These are phyloP conservation scores for Cinnamomum micranthum DNA, from an alignment of 164 flowering plant genomes.

Conservation along the genomic window DNA sequence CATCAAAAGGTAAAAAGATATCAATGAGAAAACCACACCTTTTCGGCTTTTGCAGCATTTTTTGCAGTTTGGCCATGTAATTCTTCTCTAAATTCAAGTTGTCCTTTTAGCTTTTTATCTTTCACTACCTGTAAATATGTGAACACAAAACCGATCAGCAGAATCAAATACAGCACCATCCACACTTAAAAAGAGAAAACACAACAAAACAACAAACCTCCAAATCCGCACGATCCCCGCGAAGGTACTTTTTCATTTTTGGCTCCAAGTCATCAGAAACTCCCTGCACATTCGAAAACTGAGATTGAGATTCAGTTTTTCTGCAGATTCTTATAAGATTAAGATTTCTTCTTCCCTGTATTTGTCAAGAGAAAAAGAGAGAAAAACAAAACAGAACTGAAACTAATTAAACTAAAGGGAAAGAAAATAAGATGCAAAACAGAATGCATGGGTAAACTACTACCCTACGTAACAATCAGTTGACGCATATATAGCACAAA, in stretches of 20 bases:
- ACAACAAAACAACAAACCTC: constrained; percentile 37
- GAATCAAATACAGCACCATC: neutral
- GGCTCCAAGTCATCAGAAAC: constrained; percentile 43
- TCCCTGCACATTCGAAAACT: constrained; percentile 24
- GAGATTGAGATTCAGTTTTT: constrained; percentile 5
- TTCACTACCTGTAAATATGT: constrained; percentile 41
- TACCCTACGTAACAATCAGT: too few species aligned
- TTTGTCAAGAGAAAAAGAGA: too few species aligned
- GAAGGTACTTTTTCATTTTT: constrained; percentile 63
- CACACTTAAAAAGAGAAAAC: too few species aligned
- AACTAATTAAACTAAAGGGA: too few species aligned
- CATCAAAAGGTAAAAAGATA: neutral
- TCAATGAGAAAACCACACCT: constrained; percentile 39
- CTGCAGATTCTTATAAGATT: neutral
- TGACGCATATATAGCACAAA: too few species aligned
- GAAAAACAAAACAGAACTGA: too few species aligned
- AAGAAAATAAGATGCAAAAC: too few species aligned
- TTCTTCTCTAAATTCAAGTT: constrained; percentile 69
- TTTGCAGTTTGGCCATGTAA: constrained; percentile 72
- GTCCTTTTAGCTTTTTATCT: constrained; percentile 83
- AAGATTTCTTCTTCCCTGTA: too few species aligned
- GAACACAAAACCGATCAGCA: neutral
- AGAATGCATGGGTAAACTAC: too few species aligned
- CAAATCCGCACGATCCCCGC: constrained; percentile 74
- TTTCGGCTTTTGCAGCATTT: constrained; percentile 81